Evolutionary conservation across 1,139 yeast species (phyloP), one percentile per base, ranked within the genome.

Genomic region (Scheffersomyces parashehatae): DNA sequence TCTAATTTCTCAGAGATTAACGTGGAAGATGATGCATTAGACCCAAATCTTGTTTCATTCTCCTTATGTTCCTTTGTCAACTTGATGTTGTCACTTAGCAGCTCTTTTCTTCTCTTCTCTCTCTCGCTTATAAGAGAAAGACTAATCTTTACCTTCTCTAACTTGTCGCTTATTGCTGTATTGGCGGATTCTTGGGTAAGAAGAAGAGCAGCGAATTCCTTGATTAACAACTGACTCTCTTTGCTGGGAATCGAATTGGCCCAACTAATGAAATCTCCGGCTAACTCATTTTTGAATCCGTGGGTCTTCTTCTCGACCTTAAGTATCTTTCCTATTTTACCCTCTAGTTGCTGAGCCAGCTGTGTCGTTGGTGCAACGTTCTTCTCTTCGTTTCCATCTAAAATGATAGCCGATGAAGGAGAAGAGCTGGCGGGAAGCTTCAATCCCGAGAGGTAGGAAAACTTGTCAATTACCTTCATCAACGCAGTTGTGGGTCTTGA

Each of bases 61-160:
- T 68, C 73, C 42, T 72, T 68, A 35, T 73, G 50, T 38, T 61
- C 65, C 33, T 63, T 59, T 40, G 67, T 58, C 28, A 73, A 63
- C 53, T 67, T 68, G 28, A 60, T 55, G 48, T 74, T 65, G 38
- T 59, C 59, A 32, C 49, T 46, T 37, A 65, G 59, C 40, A 75
- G 60, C 24, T 70, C 74, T 24, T 59, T 67, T 31, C 70, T 66
- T 51, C 79, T 74, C 49, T 62, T 67, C 57, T 82, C 87, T 46
- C 85, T 65, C 47, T 77, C 77, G 38, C 72, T 63, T 2, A 81
- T 79, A 43, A 70, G 72, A 4, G 61, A 58, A 39, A 82, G 59
- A 44, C 74, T 75, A 14, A 68, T 54, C 41, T 67, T 70, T 35
- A 79, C 58, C 41, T 59, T 65, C 36, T 73, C 79, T 45, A 74